Evolutionary conservation across 1,284 basidiomycete species (phyloP).

Genomic region (Apiotrichum brassicae): DNA sequence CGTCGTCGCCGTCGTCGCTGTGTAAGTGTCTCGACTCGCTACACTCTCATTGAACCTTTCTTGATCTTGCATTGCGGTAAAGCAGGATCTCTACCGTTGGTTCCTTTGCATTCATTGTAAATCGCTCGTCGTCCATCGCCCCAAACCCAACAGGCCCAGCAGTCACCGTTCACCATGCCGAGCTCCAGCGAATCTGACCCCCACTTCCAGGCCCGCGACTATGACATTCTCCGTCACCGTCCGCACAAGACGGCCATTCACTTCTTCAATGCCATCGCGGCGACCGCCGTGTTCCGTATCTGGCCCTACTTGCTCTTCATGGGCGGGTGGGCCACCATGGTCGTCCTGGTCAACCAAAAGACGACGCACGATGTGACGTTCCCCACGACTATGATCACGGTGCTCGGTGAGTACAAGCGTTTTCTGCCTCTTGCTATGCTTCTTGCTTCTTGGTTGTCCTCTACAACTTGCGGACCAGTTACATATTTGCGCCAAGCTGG

Average conservation of each 20-base stretch:
- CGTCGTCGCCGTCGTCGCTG: too few relatives aligned
- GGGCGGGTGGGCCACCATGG: constrained; percentile 34
- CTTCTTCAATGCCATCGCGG: constrained; percentile 27
- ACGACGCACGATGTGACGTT: constrained; percentile 30
- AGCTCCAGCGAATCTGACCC: background rate
- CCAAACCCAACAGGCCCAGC: background rate
- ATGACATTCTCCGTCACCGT: constrained; percentile 22
- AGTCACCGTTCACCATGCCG: background rate
- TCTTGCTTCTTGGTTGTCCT: too few relatives aligned
- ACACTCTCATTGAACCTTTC: too few relatives aligned
- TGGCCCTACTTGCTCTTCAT: constrained; percentile 41
- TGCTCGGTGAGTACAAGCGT: constrained; percentile 33
- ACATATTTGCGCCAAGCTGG: too few relatives aligned
- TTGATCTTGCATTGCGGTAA: too few relatives aligned
- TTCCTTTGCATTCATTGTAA: too few relatives aligned
- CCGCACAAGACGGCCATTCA: constrained; percentile 28
- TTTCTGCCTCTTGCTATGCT: too few relatives aligned
- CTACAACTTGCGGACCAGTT: too few relatives aligned
- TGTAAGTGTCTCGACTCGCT: too few relatives aligned
- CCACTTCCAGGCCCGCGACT: background rate
- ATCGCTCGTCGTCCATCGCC: too few relatives aligned
- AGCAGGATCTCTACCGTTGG: too few relatives aligned
- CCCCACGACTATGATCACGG: constrained; percentile 39
- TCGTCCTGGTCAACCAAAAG: constrained; percentile 32
- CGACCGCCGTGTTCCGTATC: constrained; percentile 31